phyloP scores from a whole-genome alignment of 73 alveolate species.

The Stentor roeselii region DNA sequence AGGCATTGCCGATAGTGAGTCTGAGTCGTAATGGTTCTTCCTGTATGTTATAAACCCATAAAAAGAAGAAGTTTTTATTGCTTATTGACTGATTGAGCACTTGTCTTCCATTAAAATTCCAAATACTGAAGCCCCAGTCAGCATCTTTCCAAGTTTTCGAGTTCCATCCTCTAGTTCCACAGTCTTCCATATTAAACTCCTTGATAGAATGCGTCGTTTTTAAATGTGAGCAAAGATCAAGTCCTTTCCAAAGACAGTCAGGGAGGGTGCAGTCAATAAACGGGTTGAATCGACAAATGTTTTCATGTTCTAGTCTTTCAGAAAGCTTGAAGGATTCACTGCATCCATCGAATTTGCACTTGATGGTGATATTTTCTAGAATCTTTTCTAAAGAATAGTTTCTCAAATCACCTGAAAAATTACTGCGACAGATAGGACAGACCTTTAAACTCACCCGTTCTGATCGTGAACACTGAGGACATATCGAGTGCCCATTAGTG shows the following conservation, averaged over 20 bases:
- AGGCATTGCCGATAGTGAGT: background rate
- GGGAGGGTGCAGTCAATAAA: background rate
- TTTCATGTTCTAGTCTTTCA: background rate
- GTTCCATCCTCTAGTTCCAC: background rate
- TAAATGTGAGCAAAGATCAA: background rate
- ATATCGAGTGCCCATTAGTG: background rate
- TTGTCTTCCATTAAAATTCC: background rate
- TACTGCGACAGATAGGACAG: background rate
- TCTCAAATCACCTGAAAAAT: background rate
- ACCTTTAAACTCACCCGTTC: no score
- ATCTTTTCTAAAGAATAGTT: background rate
- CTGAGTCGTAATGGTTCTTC: background rate
- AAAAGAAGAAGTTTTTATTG: background rate
- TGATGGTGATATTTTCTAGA: background rate
- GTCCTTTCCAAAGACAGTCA: background rate
- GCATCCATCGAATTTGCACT: background rate
- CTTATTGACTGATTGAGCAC: background rate
- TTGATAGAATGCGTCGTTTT: background rate
- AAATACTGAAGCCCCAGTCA: constrained; percentile 10
- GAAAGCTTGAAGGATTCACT: background rate
- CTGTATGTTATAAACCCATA: background rate
- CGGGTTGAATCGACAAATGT: background rate
- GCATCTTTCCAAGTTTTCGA: background rate
- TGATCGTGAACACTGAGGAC: background rate
- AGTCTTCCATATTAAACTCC: background rate